These are phyloP conservation scores for Schizosaccharomyces cryophilus DNA, from an alignment of 805 yeast species.

Conservation along the genomic window DNA sequence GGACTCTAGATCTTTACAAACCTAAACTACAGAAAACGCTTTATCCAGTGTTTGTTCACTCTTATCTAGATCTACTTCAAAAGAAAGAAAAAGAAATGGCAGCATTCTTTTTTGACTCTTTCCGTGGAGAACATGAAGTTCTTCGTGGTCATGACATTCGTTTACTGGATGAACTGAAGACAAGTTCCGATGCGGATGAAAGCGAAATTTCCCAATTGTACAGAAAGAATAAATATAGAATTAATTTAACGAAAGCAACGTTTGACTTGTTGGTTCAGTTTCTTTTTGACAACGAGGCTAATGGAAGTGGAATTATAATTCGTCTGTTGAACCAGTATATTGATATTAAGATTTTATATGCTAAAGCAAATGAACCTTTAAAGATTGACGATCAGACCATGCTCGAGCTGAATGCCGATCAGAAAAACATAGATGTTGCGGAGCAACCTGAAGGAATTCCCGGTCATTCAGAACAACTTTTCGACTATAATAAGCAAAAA, in stretches of 20 bases:
- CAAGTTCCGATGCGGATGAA: conserved; percentile 59
- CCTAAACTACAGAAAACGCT: conserved; percentile 64
- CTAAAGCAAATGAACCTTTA: not conserved
- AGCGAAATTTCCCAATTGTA: conserved; percentile 61
- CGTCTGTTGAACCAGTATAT: conserved; percentile 62
- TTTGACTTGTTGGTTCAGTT: conserved; percentile 64
- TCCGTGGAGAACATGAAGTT: conserved; percentile 43
- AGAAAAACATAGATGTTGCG: not conserved
- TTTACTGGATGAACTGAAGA: conserved; percentile 44
- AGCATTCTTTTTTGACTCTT: conserved; percentile 38
- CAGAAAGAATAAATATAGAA: conserved; percentile 43
- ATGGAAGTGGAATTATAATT: conserved; percentile 73
- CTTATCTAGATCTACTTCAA: conserved; percentile 53
- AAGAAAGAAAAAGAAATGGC: conserved; percentile 24
- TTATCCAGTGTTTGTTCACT: conserved; percentile 76
- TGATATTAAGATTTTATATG: not conserved
- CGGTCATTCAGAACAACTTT: conserved; percentile 20
- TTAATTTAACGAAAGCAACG: conserved; percentile 59
- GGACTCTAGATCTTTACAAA: conserved; percentile 73
- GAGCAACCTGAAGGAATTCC: conserved; percentile 17
- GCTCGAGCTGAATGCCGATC: conserved; percentile 22
- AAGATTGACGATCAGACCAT: conserved; percentile 14
- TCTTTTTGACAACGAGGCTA: conserved; percentile 71
- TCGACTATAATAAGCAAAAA: conserved; percentile 40
- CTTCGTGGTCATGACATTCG: conserved; percentile 59